phyloP scores from a whole-genome alignment of 192 early-diverging fungal species.

The Coemansia sp. region DNA sequence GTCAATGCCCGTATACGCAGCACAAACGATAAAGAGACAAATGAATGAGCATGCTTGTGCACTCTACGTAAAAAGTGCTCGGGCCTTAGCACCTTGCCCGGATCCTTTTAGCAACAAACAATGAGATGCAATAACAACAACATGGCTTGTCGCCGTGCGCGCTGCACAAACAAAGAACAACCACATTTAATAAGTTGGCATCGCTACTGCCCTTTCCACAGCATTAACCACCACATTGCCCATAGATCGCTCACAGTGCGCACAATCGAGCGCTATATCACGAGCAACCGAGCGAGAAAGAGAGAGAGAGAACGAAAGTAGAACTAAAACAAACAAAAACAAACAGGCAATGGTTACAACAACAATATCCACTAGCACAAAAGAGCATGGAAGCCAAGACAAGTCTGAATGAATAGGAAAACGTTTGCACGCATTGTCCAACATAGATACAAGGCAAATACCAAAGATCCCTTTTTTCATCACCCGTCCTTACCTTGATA shows the following conservation, averaged over 20 bases:
- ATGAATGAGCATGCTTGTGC: background rate
- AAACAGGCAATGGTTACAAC: no score
- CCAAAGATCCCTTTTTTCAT: background rate
- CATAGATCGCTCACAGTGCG: constrained; percentile 7
- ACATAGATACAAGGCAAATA: no score
- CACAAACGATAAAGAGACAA: background rate
- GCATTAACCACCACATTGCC: background rate
- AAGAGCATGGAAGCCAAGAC: background rate
- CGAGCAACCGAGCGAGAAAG: no score
- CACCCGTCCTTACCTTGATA: constrained; percentile 71
- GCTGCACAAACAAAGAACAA: constrained; percentile 1
- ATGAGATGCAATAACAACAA: background rate
- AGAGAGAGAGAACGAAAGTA: background rate
- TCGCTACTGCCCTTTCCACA: background rate
- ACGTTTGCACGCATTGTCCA: background rate
- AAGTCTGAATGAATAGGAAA: background rate
- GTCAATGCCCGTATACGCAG: background rate
- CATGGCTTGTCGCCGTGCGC: background rate
- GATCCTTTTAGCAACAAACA: background rate
- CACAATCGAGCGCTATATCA: background rate
- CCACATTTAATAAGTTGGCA: constrained; percentile 1
- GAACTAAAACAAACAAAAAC: background rate
- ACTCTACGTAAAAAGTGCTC: background rate
- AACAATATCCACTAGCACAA: no score
- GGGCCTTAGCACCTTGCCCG: background rate